A percentile compares a stretch with the other conserved stretches of the same genome.
Conservation (phyloP, 345 rosid genomes). For the Citrus sinensis region DNA sequence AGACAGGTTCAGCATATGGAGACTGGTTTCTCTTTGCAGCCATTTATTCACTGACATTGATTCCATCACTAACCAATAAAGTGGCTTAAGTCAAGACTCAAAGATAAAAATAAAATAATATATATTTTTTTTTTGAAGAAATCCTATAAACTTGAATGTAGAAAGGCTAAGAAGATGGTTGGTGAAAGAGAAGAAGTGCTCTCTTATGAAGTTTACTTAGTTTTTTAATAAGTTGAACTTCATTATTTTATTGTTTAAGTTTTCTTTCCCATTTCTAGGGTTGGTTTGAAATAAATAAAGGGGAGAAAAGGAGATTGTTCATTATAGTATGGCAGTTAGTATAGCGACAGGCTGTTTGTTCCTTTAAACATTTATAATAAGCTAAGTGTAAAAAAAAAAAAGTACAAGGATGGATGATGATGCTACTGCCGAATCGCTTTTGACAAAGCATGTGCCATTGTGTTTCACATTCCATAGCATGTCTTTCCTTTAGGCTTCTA, state of each 20-base stretch:
- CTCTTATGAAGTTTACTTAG: neutral
- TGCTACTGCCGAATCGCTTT: neutral
- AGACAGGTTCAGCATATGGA: slow-evolving; percentile 24
- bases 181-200: slow-evolving; percentile 4
- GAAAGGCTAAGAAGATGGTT: neutral
- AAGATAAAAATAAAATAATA: neutral
- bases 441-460: slow-evolving; percentile 38
- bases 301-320: neutral
- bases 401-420: neutral
- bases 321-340: neutral
- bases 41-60: slow-evolving; percentile 47
- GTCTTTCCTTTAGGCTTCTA: slow-evolving; percentile 28
- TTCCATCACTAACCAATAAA: slow-evolving; percentile 31
- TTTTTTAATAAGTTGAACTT: neutral
- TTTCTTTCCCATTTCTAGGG: slow-evolving; percentile 44
- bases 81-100: neutral
- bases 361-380: slow-evolving; percentile 23
- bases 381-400: neutral
- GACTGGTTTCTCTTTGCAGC: slow-evolving; percentile 29
- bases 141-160: neutral
- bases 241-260: neutral
- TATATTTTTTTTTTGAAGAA: neutral
- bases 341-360: slow-evolving; percentile 43
- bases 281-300: slow-evolving; percentile 15
- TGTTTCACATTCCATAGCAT: slow-evolving; percentile 50